These are phyloP conservation scores for Entomortierella lignicola DNA, from an alignment of 192 early-diverging fungal genomes.

Conservation along the genomic window DNA sequence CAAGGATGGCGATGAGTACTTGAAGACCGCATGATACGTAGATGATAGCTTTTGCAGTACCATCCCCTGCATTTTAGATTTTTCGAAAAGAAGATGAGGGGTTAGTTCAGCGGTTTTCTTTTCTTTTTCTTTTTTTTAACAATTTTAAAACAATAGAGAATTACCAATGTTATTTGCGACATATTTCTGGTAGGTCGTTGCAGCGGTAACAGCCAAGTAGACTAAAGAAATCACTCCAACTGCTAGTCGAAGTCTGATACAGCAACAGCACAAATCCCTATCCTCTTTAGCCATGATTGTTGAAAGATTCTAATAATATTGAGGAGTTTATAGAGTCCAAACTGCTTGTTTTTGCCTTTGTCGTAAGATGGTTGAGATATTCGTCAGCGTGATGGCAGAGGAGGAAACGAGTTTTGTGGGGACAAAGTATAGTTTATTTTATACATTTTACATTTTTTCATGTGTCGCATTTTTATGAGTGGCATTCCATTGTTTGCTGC, in stretches of 20 bases:
- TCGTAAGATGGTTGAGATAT: not conserved
- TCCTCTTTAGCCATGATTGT: constrained; percentile 13
- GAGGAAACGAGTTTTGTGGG: no score
- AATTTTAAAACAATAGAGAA: not conserved
- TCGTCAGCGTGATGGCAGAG: no score
- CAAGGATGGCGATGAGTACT: constrained; percentile 26
- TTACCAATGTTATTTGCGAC: constrained; percentile 35
- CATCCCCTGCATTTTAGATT: constrained; percentile 7
- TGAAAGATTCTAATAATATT: not conserved
- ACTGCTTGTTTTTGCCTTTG: not conserved
- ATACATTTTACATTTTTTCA: no score
- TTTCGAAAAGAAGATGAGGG: constrained; percentile 4
- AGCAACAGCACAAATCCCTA: constrained; percentile 48
- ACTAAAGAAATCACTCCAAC: constrained; percentile 32
- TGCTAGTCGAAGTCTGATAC: constrained; percentile 28
- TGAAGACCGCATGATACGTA: constrained; percentile 29
- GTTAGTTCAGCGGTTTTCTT: not conserved
- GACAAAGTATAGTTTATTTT: no score
- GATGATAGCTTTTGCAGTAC: constrained; percentile 33
- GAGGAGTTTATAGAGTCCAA: not conserved
- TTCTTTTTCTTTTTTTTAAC: not conserved
- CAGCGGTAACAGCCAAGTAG: constrained; percentile 32
- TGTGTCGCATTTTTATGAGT: no score
- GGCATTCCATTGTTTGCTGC: no score
- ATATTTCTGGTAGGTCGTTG: constrained; percentile 51